phyloP scores from a whole-genome alignment of 352 stramenopile genomes.

The Chrysophaeum taylorii region DNA sequence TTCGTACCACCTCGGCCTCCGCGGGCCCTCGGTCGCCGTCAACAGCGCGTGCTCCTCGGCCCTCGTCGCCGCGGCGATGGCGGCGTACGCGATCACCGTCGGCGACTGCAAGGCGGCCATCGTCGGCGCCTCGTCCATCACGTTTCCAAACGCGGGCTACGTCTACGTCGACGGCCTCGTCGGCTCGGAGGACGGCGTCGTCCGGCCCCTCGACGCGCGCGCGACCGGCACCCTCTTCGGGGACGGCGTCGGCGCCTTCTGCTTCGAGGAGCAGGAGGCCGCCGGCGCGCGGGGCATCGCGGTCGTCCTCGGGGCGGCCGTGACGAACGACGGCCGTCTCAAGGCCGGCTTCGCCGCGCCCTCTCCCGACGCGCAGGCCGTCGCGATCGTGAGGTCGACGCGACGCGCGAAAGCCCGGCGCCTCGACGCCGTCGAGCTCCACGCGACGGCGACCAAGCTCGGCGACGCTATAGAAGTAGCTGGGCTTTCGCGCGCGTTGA shows the following conservation, averaged over 20 bases:
- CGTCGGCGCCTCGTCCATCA: conserved; percentile 8
- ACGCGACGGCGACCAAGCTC: conserved; percentile 13
- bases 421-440: neutral
- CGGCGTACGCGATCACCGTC: neutral
- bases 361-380: neutral
- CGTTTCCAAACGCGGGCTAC: conserved; percentile 10
- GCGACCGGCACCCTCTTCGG: conserved; percentile 5
- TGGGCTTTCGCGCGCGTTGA: neutral
- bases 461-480: conserved; percentile 10
- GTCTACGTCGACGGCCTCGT: conserved; percentile 13
- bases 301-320: neutral
- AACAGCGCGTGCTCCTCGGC: conserved; percentile 23
- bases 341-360: conserved; percentile 2
- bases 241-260: neutral
- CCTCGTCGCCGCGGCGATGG: conserved; percentile 20
- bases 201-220: neutral
- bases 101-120: conserved; percentile 22
- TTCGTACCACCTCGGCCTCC: conserved; percentile 21
- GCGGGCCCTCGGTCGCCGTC: conserved; percentile 17
- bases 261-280: neutral
- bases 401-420: neutral
- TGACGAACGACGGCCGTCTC: neutral
- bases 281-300: neutral
- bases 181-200: neutral
- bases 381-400: neutral